These are phyloP conservation scores for Phylloporus sp. DNA, from an alignment of 768 basidiomycete genomes.

Conservation along the genomic window DNA sequence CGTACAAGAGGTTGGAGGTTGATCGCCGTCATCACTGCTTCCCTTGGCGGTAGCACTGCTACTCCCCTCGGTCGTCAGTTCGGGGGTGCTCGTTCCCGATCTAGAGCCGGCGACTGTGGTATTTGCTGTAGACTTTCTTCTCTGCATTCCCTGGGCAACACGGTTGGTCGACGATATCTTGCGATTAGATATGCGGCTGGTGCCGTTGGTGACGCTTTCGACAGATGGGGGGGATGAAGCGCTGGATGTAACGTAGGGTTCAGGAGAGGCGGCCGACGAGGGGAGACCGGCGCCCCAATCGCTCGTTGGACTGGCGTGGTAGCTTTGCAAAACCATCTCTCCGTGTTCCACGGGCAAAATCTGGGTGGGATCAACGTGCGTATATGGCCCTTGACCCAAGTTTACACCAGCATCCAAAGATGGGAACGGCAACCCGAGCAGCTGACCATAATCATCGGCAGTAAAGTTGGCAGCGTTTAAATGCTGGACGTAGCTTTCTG, in stretches of 20 bases:
- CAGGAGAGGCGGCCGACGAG: slow-evolving; percentile 71
- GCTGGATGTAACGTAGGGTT: slow-evolving; percentile 62
- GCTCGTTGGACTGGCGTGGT: slow-evolving; percentile 75
- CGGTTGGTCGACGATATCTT: slow-evolving; percentile 67
- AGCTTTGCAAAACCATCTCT: slow-evolving; percentile 42
- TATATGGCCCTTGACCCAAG: slow-evolving; percentile 50
- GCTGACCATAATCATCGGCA: slow-evolving; percentile 57
- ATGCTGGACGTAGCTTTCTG: slow-evolving; percentile 63
- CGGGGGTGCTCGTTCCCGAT: slow-evolving; percentile 66
- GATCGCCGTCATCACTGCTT: slow-evolving; percentile 61
- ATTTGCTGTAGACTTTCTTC: slow-evolving; percentile 43
- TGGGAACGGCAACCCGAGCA: slow-evolving; percentile 64
- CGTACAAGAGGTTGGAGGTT: slow-evolving; percentile 78
- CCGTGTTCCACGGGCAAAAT: slow-evolving; percentile 50
- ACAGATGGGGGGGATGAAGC: slow-evolving; percentile 71
- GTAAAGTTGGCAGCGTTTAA: slow-evolving; percentile 48
- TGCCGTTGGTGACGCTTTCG: slow-evolving; percentile 39
- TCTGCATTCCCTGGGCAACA: slow-evolving; percentile 48
- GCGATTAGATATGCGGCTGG: slow-evolving; percentile 36
- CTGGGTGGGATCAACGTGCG: slow-evolving; percentile 91
- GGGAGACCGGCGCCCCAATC: slow-evolving; percentile 74
- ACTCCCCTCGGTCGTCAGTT: slow-evolving; percentile 37
- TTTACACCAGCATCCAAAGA: slow-evolving; percentile 41
- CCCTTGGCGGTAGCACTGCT: slow-evolving; percentile 33
- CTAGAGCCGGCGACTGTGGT: slow-evolving; percentile 32